Conservation (phyloP, 1,139 yeast genomes). For the Blastobotrys illinoisensis region DNA sequence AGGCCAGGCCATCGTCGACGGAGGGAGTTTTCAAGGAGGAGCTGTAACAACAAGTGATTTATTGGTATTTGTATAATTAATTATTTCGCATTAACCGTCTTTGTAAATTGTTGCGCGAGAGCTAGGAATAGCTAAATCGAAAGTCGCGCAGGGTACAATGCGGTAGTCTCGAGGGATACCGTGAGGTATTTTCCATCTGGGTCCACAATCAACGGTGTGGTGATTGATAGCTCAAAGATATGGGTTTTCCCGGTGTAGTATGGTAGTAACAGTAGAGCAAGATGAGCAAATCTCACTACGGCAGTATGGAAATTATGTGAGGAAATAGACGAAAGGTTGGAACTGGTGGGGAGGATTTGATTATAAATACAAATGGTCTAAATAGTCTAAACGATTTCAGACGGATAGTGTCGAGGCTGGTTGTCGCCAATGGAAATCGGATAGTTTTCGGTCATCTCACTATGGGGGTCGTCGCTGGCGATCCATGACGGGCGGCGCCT, state of each 20-base stretch:
- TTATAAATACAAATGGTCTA: neutral
- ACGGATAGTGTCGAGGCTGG: neutral
- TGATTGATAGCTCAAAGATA: too few relatives aligned
- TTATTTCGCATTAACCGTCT: slow-evolving; percentile 3
- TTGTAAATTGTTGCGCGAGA: neutral
- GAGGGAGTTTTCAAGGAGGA: slow-evolving; percentile 23
- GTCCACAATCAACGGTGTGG: too few relatives aligned
- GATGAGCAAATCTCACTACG: too few relatives aligned
- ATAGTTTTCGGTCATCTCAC: slow-evolving; percentile 14
- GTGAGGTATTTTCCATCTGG: too few relatives aligned
- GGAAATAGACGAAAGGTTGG: too few relatives aligned
- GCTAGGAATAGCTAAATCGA: too few relatives aligned
- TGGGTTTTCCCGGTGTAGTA: too few relatives aligned
- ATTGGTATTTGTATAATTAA: slow-evolving; percentile 4
- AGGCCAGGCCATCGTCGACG: neutral
- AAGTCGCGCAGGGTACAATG: too few relatives aligned
- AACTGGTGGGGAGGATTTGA: too few relatives aligned
- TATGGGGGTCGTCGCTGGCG: slow-evolving; percentile 6
- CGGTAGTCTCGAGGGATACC: too few relatives aligned
- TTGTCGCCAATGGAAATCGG: slow-evolving; percentile 15
- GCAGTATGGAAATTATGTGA: too few relatives aligned
- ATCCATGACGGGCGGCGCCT: slow-evolving; percentile 1
- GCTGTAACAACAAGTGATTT: slow-evolving; percentile 6
- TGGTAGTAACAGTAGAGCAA: too few relatives aligned
- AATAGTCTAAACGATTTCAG: neutral